phyloP scores from a whole-genome alignment of 2,329 filamentous ascomycete genomes.

The Alternaria rosae region DNA sequence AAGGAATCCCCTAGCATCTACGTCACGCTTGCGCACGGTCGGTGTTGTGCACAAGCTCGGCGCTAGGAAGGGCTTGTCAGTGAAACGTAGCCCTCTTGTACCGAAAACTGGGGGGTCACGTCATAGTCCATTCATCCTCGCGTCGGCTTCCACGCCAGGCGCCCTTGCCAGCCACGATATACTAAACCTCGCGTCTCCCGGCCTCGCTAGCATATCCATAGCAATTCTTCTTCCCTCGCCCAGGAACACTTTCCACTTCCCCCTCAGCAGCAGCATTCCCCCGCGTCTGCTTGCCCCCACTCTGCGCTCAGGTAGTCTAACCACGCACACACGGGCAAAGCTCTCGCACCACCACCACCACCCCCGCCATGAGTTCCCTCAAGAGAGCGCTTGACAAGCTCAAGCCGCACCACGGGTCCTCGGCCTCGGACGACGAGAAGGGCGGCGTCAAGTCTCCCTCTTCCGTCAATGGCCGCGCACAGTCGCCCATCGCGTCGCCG shows the following conservation, averaged over 20 bases:
- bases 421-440: slow-evolving; percentile 48
- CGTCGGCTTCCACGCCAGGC: neutral
- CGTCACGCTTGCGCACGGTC: slow-evolving; percentile 16
- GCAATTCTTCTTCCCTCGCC: neutral
- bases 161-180: slow-evolving; percentile 1
- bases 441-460: slow-evolving; percentile 37
- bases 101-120: slow-evolving; percentile 6
- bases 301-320: slow-evolving; percentile 37
- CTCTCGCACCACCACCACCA: slow-evolving; percentile 22
- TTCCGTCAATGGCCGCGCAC: slow-evolving; percentile 34
- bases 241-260: neutral
- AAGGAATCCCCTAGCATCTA: slow-evolving; percentile 1
- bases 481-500: slow-evolving; percentile 36
- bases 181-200: slow-evolving; percentile 6
- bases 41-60: slow-evolving; percentile 2
- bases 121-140: slow-evolving; percentile 13
- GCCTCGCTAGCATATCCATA: neutral
- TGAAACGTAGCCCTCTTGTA: neutral
- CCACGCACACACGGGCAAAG: slow-evolving; percentile 35
- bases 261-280: slow-evolving; percentile 11
- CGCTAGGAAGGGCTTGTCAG: slow-evolving; percentile 7
- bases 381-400: slow-evolving; percentile 57
- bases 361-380: slow-evolving; percentile 45
- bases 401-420: slow-evolving; percentile 47
- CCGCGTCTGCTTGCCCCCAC: slow-evolving; percentile 36